These are phyloP conservation scores for Rhinocladiella similis DNA, from an alignment of 2,329 filamentous ascomycete genomes.

Conservation along the genomic window DNA sequence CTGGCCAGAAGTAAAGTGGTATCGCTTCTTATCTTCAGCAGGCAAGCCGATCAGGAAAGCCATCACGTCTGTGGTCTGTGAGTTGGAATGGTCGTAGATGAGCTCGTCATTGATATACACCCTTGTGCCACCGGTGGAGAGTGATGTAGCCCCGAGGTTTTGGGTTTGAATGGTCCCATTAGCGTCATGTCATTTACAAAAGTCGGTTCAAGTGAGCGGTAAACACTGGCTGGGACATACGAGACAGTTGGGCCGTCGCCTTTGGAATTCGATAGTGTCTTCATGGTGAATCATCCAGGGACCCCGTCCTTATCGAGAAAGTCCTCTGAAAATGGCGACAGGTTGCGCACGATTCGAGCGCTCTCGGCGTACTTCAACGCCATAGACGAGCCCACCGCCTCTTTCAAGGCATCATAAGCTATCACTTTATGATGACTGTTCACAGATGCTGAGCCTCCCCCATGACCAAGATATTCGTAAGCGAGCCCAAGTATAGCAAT, in stretches of 20 bases:
- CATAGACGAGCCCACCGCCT: conserved; percentile 16
- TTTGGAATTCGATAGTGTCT: too few relatives aligned
- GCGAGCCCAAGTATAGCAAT: background rate
- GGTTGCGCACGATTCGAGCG: conserved; percentile 46
- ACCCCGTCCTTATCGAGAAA: conserved; percentile 50
- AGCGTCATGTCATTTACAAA: too few relatives aligned
- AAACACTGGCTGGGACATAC: too few relatives aligned
- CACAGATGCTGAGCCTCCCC: conserved; percentile 63
- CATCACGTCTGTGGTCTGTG: conserved; percentile 40
- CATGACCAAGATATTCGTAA: conserved; percentile 31
- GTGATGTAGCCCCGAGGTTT: conserved; percentile 62
- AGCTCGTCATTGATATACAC: conserved; percentile 60
- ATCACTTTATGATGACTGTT: conserved; percentile 30
- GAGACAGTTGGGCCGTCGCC: too few relatives aligned
- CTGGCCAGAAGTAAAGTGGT: too few relatives aligned
- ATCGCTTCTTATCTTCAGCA: too few relatives aligned
- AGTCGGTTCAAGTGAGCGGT: too few relatives aligned
- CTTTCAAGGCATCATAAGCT: conserved; percentile 42
- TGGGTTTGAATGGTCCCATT: too few relatives aligned
- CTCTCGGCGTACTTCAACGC: conserved; percentile 54
- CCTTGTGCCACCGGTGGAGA: conserved; percentile 65
- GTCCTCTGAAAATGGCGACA: conserved; percentile 53
- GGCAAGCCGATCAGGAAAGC: conserved; percentile 65
- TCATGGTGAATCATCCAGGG: too few relatives aligned
- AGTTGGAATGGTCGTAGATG: too few relatives aligned